phyloP scores from a whole-genome alignment of 148 eudicot species.

The Chenopodium quinoa region DNA sequence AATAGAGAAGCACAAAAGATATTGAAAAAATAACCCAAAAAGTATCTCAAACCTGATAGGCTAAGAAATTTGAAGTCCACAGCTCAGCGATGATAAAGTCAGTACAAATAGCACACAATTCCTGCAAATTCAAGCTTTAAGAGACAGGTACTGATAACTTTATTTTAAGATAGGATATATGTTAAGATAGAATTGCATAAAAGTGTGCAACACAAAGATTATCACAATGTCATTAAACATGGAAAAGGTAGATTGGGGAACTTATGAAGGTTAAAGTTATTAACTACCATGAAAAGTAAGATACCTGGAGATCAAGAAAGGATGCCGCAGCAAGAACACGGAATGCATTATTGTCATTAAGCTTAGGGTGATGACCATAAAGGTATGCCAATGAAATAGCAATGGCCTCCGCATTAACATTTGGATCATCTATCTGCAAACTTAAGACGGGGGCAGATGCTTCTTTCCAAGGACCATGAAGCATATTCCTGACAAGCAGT shows the following conservation, averaged over 20 bases:
- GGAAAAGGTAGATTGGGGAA: neutral
- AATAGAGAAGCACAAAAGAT: constrained; percentile 10
- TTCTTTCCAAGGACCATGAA: constrained; percentile 99
- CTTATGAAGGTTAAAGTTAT: neutral
- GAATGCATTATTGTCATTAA: constrained; percentile 85
- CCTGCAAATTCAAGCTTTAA: constrained; percentile 54
- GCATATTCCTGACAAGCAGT: constrained; percentile 76
- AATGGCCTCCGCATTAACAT: constrained; percentile 86
- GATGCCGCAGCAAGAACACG: constrained; percentile 99
- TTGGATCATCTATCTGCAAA: constrained; percentile 86
- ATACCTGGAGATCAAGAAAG: constrained; percentile 99
- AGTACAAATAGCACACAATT: constrained; percentile 91
- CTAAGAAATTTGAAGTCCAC: constrained; percentile 96
- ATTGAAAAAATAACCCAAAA: constrained; percentile 11
- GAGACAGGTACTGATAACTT: constrained; percentile 1
- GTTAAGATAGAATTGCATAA: neutral
- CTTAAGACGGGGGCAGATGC: constrained; percentile 84
- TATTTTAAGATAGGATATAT: neutral
- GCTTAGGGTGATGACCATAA: constrained; percentile 94
- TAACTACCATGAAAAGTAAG: constrained; percentile 1
- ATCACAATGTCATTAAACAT: constrained; percentile 1
- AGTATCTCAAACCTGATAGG: constrained; percentile 69
- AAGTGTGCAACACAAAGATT: neutral
- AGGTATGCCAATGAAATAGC: constrained; percentile 89
- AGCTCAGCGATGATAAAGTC: constrained; percentile 93